Conservation (phyloP, 768 basidiomycete genomes). For the Gymnopilus junonius region DNA sequence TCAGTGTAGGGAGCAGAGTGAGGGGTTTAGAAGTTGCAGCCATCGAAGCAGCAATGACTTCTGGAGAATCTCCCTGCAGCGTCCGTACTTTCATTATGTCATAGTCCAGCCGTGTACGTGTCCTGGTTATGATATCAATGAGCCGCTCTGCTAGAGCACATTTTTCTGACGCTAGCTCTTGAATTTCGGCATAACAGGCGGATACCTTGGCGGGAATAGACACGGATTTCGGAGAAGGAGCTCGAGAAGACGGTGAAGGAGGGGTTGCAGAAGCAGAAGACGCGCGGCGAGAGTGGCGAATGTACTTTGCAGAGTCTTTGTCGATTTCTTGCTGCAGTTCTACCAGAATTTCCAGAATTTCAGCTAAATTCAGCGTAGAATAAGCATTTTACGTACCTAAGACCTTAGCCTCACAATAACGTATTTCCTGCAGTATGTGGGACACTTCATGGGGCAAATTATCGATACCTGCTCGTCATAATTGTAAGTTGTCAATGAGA, state of each 20-base stretch:
- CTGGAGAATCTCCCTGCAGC: slow-evolving; percentile 50
- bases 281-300: slow-evolving; percentile 47
- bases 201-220: slow-evolving; percentile 46
- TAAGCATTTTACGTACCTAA: slow-evolving; percentile 38
- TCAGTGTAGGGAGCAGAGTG: slow-evolving; percentile 17
- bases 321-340: slow-evolving; percentile 57
- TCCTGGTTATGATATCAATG: slow-evolving; percentile 50
- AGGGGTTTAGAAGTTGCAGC: slow-evolving; percentile 19
- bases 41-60: slow-evolving; percentile 24
- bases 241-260: slow-evolving; percentile 32
- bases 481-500: slow-evolving; percentile 1
- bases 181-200: slow-evolving; percentile 50
- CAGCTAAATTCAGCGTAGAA: slow-evolving; percentile 1
- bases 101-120: slow-evolving; percentile 51
- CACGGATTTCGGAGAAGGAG: slow-evolving; percentile 41
- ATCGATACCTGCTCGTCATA: slow-evolving; percentile 45
- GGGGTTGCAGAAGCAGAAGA: slow-evolving; percentile 26
- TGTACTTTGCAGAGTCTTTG: slow-evolving; percentile 51
- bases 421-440: slow-evolving; percentile 57
- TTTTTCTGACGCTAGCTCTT: slow-evolving; percentile 50
- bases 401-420: slow-evolving; percentile 44
- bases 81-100: slow-evolving; percentile 52
- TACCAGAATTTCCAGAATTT: slow-evolving; percentile 18
- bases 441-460: slow-evolving; percentile 58
- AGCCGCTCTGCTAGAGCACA: slow-evolving; percentile 49